Base-by-base conservation (phyloP, 1,139 yeast species). In the Candida tropicalis region DNA sequence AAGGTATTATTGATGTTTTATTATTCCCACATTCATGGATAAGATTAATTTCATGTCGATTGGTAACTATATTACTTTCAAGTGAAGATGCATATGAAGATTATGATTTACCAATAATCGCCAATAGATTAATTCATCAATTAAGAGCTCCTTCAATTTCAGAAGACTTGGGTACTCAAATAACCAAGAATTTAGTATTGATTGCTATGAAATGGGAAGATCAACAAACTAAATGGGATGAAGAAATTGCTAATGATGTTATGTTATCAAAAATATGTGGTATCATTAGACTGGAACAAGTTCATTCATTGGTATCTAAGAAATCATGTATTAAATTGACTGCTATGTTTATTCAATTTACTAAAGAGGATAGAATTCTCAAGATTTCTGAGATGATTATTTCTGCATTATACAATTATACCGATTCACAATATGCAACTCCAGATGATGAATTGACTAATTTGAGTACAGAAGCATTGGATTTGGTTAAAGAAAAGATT, bases 11-110 rank as follows among this genome's bases (percentile, higher is more conserved):
- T 23, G 75, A 74, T 10, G 67, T 82, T 20, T 68, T 90, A 48
- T 68, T 91, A 41, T 93, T 80, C 61, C 97, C 97, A 2, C 98
- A 91, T 61, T 76, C 95, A 0, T 91, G 98, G 98, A 86, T 91
- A 10, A 80, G 98, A 56, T 70, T 87, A 44, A 70, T 79, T 4
- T 68, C 95, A 0, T 69, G 85, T n/a, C 73, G 91, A 41, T 68
- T 89, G 38, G 62, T 83, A 32, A 82, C 84, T 1, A 58, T 67
- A 3, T 59, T 84, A 38, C 65, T 87, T 40, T 56, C 72, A 3
- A 73, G 74, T 44, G 48, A 69, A 32, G 71, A 66, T 13, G 47
- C 68, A 33, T 70, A 67, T 13, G 58, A 62, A 5, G 60, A 59
- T 26, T 63, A 65, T 33, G 77, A 78, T 39, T 56, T 85, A 23